Conservation (phyloP, 768 basidiomycete species). For the Rickenella mellea region DNA sequence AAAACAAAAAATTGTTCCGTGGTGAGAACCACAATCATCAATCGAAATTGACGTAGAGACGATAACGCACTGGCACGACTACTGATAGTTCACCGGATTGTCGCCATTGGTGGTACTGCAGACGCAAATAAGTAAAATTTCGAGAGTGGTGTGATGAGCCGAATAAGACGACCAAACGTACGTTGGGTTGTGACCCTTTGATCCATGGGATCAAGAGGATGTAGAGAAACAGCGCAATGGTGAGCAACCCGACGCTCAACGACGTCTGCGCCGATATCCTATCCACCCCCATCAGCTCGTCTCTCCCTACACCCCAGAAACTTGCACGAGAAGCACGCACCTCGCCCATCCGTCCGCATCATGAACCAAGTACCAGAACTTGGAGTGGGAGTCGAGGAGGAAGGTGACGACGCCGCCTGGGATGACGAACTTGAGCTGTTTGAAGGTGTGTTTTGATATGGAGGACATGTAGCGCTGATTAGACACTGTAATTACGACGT, state of each 20-base stretch:
- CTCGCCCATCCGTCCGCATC: conserved; percentile 39
- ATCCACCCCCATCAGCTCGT: conserved; percentile 1
- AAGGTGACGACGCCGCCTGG: conserved; percentile 61
- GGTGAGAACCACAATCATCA: not conserved
- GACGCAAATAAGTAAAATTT: not conserved
- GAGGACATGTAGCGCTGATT: too few relatives aligned
- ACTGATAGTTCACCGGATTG: conserved; percentile 58
- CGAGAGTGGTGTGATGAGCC: not conserved
- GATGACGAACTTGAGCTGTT: conserved; percentile 67
- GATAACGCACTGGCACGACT: conserved; percentile 44
- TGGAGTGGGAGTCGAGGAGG: conserved; percentile 44
- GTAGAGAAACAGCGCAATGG: conserved; percentile 63
- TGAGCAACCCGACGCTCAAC: conserved; percentile 47
- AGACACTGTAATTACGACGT: too few relatives aligned
- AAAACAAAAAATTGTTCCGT: not conserved
- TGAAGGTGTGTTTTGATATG: conserved; percentile 41
- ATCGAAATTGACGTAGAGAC: not conserved
- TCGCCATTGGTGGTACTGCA: conserved; percentile 66
- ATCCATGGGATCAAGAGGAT: conserved; percentile 60
- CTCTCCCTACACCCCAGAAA: not conserved
- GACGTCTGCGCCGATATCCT: conserved; percentile 48
- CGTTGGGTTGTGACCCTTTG: conserved; percentile 59
- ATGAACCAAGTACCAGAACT: conserved; percentile 35
- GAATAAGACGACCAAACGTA: conserved; percentile 25
- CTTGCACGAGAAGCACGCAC: conserved; percentile 26